phyloP scores from a whole-genome alignment of 495 filamentous ascomycete genomes.

The Trichocladium uniseriatum region DNA sequence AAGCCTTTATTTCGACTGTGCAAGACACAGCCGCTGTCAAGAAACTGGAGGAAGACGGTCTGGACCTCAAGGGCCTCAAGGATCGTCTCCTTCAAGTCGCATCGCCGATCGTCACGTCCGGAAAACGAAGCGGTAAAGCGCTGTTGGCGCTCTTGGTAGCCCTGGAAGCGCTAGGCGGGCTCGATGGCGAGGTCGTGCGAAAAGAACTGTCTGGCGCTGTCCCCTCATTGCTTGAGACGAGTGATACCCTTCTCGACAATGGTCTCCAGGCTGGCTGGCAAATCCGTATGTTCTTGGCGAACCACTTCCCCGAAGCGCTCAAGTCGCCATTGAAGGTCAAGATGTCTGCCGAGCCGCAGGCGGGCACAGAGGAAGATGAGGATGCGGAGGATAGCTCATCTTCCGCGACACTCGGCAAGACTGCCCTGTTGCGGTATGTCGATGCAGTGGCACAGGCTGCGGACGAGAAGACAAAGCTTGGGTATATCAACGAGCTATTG shows the following conservation, averaged over 20 bases:
- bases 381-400: background rate
- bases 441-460: constrained; percentile 14
- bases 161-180: constrained; percentile 13
- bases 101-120: background rate
- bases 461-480: constrained; percentile 21
- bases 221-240: constrained; percentile 19
- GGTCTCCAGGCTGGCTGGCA: constrained; percentile 29
- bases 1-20: constrained; percentile 11
- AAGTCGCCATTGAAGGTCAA: constrained; percentile 14
- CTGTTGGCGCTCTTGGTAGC: constrained; percentile 14
- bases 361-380: background rate
- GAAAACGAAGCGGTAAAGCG: constrained; percentile 9
- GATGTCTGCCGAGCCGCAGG: background rate
- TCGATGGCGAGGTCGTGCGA: constrained; percentile 8
- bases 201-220: constrained; percentile 2
- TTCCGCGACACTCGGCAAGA: constrained; percentile 9
- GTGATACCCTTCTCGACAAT: constrained; percentile 21
- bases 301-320: constrained; percentile 18
- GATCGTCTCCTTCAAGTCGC: constrained; percentile 8
- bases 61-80: constrained; percentile 10
- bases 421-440: constrained; percentile 16
- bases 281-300: constrained; percentile 30
- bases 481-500: constrained; percentile 19
- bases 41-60: constrained; percentile 10
- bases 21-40: constrained; percentile 7